Base-by-base conservation (phyloP, 495 filamentous ascomycete species). In the Penicillium canescens region DNA sequence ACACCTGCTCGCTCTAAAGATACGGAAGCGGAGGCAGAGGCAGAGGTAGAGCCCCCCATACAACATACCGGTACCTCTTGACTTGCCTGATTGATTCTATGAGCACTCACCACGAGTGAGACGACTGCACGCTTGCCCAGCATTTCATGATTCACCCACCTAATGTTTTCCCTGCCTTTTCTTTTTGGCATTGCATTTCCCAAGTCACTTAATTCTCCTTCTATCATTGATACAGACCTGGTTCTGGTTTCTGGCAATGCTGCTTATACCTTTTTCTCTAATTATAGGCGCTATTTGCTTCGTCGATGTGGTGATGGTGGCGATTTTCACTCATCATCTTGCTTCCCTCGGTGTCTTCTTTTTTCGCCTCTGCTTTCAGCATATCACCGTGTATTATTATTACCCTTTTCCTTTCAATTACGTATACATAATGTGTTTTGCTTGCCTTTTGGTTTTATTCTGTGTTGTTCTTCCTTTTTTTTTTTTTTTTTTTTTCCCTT, bases 311-410 rank as follows among this genome's bases (percentile, higher is more conserved):
- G 28, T 18, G 48, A 35, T 23, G 20, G 35, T 47, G 9, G 28
- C 9, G 28, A 31, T 4, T 31, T 36, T 44, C 37, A 24, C 33
- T 41, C 36, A 18, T 40, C 6, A 5, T 10, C 31, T 41, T 21
- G 10, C 6, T 21, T 54, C 38, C 38, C 26, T 28, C 21, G 39
- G 50, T 37, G 36, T 35, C 9, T 31, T 31, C 14, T 21, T 47
- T 48, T 16, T 47, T 41, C 37, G 28, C 28, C n/a, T 55, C 16
- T 9, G 42, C 48, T 31, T 12, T 16, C 36, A 38, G 31, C 42
- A 57, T 48, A 18, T 28, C 51, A 41, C 13, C 40, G 13, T 54
- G 56, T 59, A 55, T 59, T 44, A 59, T 50, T 59, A 59, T 13
- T 37, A 39, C 34, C 33, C 20, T 14, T 33, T 56, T 40, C 23